Conservation (phyloP, 805 yeast genomes). For the Ogataea salicorniae region DNA sequence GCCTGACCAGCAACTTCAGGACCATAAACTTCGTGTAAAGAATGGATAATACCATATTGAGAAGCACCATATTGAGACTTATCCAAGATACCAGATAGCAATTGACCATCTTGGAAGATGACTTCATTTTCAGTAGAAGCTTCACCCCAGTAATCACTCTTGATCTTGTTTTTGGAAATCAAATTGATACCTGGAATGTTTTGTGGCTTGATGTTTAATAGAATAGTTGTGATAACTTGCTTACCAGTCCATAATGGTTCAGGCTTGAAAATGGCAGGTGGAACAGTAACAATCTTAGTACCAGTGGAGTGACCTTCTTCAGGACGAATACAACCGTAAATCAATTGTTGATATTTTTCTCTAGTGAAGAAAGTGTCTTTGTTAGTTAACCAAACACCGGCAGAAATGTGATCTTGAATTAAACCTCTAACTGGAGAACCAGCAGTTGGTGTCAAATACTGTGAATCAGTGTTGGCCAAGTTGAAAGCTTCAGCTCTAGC, state of each 20-base stretch:
- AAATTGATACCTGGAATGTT: conserved; percentile 90
- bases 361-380: conserved; percentile 89
- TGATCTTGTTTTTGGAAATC: conserved; percentile 78
- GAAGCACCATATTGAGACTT: conserved; percentile 99
- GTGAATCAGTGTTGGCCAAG: conserved; percentile 95
- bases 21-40: conserved; percentile 94
- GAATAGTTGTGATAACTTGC: conserved; percentile 88
- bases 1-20: conserved; percentile 85
- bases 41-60: conserved; percentile 93
- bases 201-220: conserved; percentile 81
- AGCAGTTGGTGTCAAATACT: conserved; percentile 95
- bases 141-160: conserved; percentile 91
- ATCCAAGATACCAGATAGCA: conserved; percentile 89
- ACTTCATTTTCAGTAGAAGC: conserved; percentile 84
- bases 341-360: conserved; percentile 87
- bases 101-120: conserved; percentile 78
- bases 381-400: conserved; percentile 97
- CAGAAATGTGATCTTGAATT: conserved; percentile 97
- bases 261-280: conserved; percentile 88
- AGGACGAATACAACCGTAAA: conserved; percentile 92
- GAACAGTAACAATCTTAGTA: conserved; percentile 62
- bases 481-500: conserved; percentile 95
- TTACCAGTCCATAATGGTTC: conserved; percentile 96
- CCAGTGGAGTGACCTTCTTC: conserved; percentile 94
- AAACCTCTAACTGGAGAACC: conserved; percentile 98